phyloP scores from a whole-genome alignment of 2,329 filamentous ascomycete species.

The Ceratocystis smalleyi region DNA sequence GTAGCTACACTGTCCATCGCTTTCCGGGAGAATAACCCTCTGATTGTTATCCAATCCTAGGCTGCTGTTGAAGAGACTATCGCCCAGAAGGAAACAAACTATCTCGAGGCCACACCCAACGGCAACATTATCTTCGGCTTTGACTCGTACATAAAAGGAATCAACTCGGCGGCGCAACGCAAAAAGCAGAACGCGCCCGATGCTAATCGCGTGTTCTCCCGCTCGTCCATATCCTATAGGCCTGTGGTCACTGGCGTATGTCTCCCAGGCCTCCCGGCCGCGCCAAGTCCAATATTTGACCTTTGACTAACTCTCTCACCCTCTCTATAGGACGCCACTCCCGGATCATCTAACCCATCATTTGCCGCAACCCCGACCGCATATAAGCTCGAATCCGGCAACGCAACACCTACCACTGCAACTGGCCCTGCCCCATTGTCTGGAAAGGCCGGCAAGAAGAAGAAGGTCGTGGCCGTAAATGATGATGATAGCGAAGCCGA shows the following conservation, averaged over 20 bases:
- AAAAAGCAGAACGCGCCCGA: conserved; percentile 51
- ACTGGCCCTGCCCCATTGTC: conserved; percentile 39
- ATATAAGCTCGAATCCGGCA: conserved; percentile 26
- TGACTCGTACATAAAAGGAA: conserved; percentile 93
- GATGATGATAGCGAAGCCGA: conserved; percentile 45
- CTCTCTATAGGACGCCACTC: conserved; percentile 27
- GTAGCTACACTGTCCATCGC: conserved; percentile 18
- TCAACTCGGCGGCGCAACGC: conserved; percentile 46
- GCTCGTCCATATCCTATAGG: conserved; percentile 48
- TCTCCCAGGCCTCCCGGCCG: conserved; percentile 12
- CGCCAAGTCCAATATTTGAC: neutral
- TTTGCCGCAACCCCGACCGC: conserved; percentile 40
- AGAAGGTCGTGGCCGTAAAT: conserved; percentile 37
- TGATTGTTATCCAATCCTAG: conserved; percentile 19
- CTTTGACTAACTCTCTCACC: neutral
- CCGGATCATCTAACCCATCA: conserved; percentile 31
- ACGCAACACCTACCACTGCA: conserved; percentile 32
- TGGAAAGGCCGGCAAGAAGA: conserved; percentile 33
- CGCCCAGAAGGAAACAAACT: conserved; percentile 65
- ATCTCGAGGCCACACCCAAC: conserved; percentile 74
- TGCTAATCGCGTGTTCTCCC: conserved; percentile 57
- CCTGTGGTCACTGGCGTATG: conserved; percentile 26
- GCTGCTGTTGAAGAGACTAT: conserved; percentile 58
- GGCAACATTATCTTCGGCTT: conserved; percentile 98
- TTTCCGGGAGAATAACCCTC: conserved; percentile 22